Evolutionary conservation across 179 eudicot species (phyloP), one percentile per base, ranked within the genome.

Genomic region (Dionaea muscipula): DNA sequence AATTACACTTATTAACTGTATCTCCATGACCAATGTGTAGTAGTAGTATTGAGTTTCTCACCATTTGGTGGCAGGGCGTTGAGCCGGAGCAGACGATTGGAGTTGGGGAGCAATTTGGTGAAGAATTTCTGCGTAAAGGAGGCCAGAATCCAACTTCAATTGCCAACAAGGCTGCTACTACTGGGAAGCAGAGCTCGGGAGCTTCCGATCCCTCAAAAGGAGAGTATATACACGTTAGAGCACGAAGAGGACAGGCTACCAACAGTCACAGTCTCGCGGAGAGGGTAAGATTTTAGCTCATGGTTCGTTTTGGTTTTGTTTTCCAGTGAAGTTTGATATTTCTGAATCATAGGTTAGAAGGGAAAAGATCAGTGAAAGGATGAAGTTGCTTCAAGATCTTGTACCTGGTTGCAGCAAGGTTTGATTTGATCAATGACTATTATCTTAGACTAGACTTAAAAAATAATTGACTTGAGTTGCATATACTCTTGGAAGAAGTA

Each of bases 331-430:
- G n/a, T n/a, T n/a, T n/a, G n/a, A n/a, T n/a, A n/a, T n/a, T 21
- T 26, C 36, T 36, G 18, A 27, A 48, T 52, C 28, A 38, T 70
- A 87, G 98, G 86, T 91, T 44, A 80, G 98, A 59, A 77, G 98
- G 73, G 98, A 91, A 55, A 87, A 78, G 77, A 91, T 91, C 47
- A 84, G 96, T 62, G 94, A 91, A 78, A 59, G 98, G 59, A 91
- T 91, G 98, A 87, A 78, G 67, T 74, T 91, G 75, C 96, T 91
- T 65, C 98, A 91, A 77, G 98, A 91, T 62, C 86, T 91, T 53
- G 98, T 91, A 53, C 98, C 98, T 2, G 96, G 98, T 51, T 91
- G 98, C 78, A 84, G 77, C 66, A 91, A 91, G 94, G 98, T 90
- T 59, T 51, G 17, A 56, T 26, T 48, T 23, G 2, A 16, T 20